Evolutionary conservation across 768 basidiomycete genomes (phyloP), one percentile per base, ranked within the genome.

Genomic region (Podaxis carcinomalis): DNA sequence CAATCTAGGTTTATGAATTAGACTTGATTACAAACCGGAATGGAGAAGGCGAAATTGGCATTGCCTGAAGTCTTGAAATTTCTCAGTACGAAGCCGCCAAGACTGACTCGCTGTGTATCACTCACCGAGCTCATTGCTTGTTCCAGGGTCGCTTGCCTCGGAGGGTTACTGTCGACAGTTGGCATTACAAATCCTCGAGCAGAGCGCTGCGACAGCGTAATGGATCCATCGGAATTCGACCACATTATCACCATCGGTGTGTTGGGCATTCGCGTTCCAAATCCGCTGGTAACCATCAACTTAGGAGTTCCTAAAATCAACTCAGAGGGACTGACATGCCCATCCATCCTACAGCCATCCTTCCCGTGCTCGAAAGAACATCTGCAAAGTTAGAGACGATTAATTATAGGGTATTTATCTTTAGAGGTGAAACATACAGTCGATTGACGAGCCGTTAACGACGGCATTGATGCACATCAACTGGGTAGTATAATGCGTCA

Each of bases 221-320:
- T 75, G 21, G 76, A 70, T 9, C 85, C 84, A 64, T 88, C 83
- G 13, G 72, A 69, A 67, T 89, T 87, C 5, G 81, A 74, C 89
- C 89, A 92, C 77, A 85, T 82, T 32, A 90, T 85, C 61, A 92
- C 85, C 87, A 92, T 89, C 0, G 84, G 80, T 5, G 80, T 74
- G 64, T 78, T 74, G 1, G 76, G 68, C 87, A 88, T 87, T 59
- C 70, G 65, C 7, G 61, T 64, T 23, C 87, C 87, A 66, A 85
- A 88, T 4, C 87, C 87, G 68, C 86, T 88, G 65, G 9, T 66
- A 23, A 50, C 21, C 16, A 37, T 46, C 11, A 52, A 44, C 6
- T 57, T 35, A 9, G 10, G 19, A 21, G 61, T 2, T n/a, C 40
- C n/a, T 14, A 9, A 9, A 21, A 6, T 25, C 25, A 50, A 25